These are phyloP conservation scores for Globisporangium solare DNA, from an alignment of 352 stramenopile genomes.

Conservation along the genomic window DNA sequence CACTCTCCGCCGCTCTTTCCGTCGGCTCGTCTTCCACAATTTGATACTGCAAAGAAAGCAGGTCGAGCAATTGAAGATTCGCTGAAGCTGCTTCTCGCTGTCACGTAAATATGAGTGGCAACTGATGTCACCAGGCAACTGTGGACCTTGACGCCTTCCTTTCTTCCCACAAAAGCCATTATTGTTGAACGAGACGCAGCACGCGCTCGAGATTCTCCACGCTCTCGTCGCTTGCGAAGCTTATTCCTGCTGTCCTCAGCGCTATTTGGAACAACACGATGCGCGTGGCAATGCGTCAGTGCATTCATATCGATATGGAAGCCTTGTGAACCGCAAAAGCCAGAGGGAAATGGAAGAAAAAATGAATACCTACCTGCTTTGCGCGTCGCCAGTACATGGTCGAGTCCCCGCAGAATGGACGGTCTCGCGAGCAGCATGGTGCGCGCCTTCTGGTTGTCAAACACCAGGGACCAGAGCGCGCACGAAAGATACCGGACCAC, in stretches of 20 bases:
- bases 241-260: not conserved
- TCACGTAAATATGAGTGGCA: too few species aligned
- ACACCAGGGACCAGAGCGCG: constrained; percentile 49
- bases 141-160: too few species aligned
- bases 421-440: constrained; percentile 31
- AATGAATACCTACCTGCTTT: constrained; percentile 14
- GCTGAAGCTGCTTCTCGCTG: too few species aligned
- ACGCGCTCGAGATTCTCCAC: constrained; percentile 8
- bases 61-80: too few species aligned
- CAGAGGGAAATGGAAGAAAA: too few species aligned
- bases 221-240: constrained; percentile 5
- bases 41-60: too few species aligned
- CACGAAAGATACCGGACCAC: constrained; percentile 20
- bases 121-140: too few species aligned
- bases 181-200: constrained; percentile 10
- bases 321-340: too few species aligned
- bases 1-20: not conserved
- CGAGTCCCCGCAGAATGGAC: constrained; percentile 24
- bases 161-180: not conserved
- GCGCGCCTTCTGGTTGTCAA: constrained; percentile 61
- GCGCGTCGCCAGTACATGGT: constrained; percentile 21
- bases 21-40: not conserved
- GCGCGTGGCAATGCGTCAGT: constrained; percentile 1
- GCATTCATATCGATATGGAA: not conserved
- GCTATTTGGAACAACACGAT: constrained; percentile 1